phyloP scores from a whole-genome alignment of 352 stramenopile genomes.

The Phytopythium chamaehyphon region DNA sequence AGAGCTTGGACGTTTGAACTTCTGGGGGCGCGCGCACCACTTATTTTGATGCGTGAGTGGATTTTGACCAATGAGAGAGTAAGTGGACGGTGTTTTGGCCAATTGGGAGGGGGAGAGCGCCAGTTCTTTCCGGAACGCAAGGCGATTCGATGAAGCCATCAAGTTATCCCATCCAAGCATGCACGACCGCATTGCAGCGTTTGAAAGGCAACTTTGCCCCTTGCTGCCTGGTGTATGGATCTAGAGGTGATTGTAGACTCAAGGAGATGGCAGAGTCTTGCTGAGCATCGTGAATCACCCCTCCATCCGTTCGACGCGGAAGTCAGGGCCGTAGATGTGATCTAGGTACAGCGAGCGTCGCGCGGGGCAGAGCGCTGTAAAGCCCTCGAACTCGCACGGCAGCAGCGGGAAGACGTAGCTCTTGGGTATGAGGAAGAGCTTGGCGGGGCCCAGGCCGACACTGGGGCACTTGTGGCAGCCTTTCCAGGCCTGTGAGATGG shows the following conservation, averaged over 20 bases:
- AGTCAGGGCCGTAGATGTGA: constrained; percentile 50
- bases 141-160: too few relatives aligned
- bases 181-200: too few relatives aligned
- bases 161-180: too few relatives aligned
- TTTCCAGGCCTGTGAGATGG: constrained; percentile 37
- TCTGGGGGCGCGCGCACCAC: constrained; percentile 3
- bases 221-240: too few relatives aligned
- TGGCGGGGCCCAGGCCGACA: constrained; percentile 18
- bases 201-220: too few relatives aligned
- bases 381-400: constrained; percentile 39
- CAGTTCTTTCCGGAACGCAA: constrained; percentile 9
- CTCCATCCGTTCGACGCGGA: constrained; percentile 13
- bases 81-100: neutral
- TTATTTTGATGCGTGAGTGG: neutral
- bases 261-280: too few relatives aligned
- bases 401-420: constrained; percentile 48
- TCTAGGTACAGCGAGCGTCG: constrained; percentile 42
- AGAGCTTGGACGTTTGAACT: constrained; percentile 5
- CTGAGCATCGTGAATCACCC: neutral
- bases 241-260: too few relatives aligned
- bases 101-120: neutral
- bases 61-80: neutral
- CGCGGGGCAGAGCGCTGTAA: constrained; percentile 46
- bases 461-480: constrained; percentile 43
- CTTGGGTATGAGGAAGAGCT: constrained; percentile 30